Conservation (phyloP, 805 yeast species). For the Starmerella apis region DNA sequence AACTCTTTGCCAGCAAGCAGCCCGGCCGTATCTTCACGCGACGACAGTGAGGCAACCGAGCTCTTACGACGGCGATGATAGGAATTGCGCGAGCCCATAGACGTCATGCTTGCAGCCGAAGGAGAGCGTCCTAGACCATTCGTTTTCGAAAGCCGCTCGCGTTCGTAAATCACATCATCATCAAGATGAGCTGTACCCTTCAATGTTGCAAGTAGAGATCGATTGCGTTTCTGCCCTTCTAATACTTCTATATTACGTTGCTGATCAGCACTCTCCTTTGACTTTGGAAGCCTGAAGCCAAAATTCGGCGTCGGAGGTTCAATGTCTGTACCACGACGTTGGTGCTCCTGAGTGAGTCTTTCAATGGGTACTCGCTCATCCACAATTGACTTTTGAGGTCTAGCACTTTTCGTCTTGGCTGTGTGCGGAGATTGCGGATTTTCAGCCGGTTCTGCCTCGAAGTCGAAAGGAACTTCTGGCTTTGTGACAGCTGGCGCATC, state of each 20-base stretch:
- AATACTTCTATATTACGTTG: background rate
- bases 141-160: constrained; percentile 4
- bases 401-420: constrained; percentile 11
- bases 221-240: constrained; percentile 1
- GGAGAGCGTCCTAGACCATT: background rate
- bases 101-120: background rate
- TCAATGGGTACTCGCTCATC: constrained; percentile 21
- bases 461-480: constrained; percentile 24
- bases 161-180: constrained; percentile 17
- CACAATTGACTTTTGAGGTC: constrained; percentile 22
- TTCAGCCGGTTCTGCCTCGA: constrained; percentile 11
- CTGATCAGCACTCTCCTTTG: background rate
- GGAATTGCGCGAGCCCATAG: constrained; percentile 1
- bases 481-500: constrained; percentile 7
- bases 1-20: constrained; percentile 28
- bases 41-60: constrained; percentile 8
- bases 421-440: constrained; percentile 6
- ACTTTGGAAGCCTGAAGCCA: background rate
- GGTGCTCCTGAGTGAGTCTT: background rate
- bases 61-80: constrained; percentile 5
- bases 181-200: constrained; percentile 9
- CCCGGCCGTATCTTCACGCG: constrained; percentile 3
- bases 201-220: background rate
- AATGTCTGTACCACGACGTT: background rate
- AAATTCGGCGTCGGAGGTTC: background rate